Base-by-base conservation (phyloP, 192 early-diverging fungal species). In the Rhizoclosmatium globosum region DNA sequence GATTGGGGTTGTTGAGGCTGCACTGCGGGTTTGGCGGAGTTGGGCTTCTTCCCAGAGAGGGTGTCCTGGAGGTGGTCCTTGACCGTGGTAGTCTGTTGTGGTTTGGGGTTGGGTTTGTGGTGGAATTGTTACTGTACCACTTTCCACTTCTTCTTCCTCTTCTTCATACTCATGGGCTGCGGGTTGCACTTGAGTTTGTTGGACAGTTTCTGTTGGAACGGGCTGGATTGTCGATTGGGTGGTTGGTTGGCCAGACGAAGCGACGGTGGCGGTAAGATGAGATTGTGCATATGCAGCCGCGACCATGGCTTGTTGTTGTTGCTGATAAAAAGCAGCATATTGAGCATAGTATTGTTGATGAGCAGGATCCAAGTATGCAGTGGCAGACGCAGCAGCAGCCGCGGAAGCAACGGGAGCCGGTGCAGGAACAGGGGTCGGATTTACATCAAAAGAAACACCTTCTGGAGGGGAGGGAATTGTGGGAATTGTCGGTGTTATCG, bases 31-130 rank as follows among this genome's bases (percentile, higher is more conserved):
- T 4, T 74, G 65, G 48, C 59, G 64, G 6, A 71, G 46, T 74
- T 80, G 79, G 44, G 74, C 71, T 50, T 80, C 79, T 57, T 80
- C 79, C 79, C 79, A 80, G 21, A 80, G 64, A 42, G 79, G 79
- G 46, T 80, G 79, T 11, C 79, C 79, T 43, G 72, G 71, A 75
- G 79, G 79, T 1, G 79, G 79, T 9, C 79, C 79, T 23, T 31
- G 58, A 31, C 47, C 65, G 38, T 75, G 43, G 47, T 50, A 76
- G 48, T 64, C 41, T 11, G 60, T 64, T n/a, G 17, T 23, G 17
- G 61, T 19, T 9, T 38, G 19, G 11, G 46, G 7, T 4, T 56
- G 57, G 23, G n/a, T 46, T 21, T 64, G 61, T 19, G 21, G 43
- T 17, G 41, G 74, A 41, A 76, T 41, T 13, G 47, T 39, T 11